A percentile compares a stretch with the other conserved stretches of the same genome.
These are phyloP conservation scores for Mycena filopes DNA, from an alignment of 768 basidiomycete genomes.

Conservation along the genomic window DNA sequence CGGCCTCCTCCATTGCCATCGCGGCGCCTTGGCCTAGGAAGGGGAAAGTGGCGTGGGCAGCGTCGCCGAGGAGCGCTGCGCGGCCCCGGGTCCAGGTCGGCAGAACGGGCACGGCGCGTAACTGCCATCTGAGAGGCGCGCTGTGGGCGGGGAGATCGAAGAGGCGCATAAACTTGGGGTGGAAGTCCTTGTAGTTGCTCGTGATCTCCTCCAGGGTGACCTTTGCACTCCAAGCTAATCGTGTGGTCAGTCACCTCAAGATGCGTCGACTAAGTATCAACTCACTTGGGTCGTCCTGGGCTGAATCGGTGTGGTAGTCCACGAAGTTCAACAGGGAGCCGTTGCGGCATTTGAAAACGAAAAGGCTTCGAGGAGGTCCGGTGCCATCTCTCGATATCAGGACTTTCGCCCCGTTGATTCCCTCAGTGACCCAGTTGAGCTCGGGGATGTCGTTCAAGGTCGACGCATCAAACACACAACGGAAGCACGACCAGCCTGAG, in stretches of 20 bases:
- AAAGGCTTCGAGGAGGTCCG: too few relatives aligned
- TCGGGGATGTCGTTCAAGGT: slow-evolving; percentile 8
- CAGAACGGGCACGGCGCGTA: slow-evolving; percentile 24
- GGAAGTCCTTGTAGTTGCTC: slow-evolving; percentile 3
- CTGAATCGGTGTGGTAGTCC: slow-evolving; percentile 13
- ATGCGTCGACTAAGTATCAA: neutral
- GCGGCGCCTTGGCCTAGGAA: slow-evolving; percentile 39
- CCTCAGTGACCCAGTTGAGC: slow-evolving; percentile 21
- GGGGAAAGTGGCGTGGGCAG: slow-evolving; percentile 40
- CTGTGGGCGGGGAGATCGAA: slow-evolving; percentile 14
- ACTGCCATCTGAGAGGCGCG: slow-evolving; percentile 26
- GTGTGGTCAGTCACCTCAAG: too few relatives aligned
- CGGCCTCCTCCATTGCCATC: slow-evolving; percentile 39
- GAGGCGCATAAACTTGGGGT: slow-evolving; percentile 24
- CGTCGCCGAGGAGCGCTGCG: slow-evolving; percentile 24
- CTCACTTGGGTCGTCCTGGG: slow-evolving; percentile 21
- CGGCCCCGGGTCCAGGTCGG: slow-evolving; percentile 22
- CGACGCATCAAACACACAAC: slow-evolving; percentile 21
- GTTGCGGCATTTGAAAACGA: slow-evolving; percentile 19
- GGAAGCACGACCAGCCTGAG: slow-evolving; percentile 23
- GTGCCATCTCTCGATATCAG: too few relatives aligned
- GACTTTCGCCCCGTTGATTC: neutral
- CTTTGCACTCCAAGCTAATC: slow-evolving; percentile 14
- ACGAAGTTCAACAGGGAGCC: slow-evolving; percentile 21
- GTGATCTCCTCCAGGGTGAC: slow-evolving; percentile 21